A percentile compares a stretch with the other conserved stretches of the same genome.
Evolutionary conservation across 164 flowering plant genomes (phyloP).

Genomic region (Vitis rupestris): DNA sequence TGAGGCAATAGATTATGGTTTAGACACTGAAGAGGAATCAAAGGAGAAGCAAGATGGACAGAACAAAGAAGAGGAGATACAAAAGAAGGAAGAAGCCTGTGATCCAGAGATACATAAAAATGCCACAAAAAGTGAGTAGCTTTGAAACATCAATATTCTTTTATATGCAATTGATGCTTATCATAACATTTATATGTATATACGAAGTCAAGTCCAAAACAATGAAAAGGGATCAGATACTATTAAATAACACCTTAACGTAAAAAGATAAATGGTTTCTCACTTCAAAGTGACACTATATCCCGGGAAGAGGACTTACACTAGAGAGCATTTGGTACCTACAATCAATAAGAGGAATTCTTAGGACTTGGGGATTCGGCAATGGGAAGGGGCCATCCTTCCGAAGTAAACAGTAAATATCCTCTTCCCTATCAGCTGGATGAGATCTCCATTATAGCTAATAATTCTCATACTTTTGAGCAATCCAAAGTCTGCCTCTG

Average conservation of each 20-base stretch:
- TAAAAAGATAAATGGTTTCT: neutral
- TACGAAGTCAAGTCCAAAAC: no score
- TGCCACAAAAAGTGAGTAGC: slow-evolving; percentile 7
- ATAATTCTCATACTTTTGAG: neutral
- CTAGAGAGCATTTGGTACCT: neutral
- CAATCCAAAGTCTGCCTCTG: neutral
- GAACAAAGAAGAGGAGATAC: neutral
- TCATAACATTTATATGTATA: no score
- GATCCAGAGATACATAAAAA: neutral
- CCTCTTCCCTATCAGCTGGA: neutral
- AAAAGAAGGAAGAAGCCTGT: slow-evolving; percentile 2
- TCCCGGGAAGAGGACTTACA: neutral
- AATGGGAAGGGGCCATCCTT: neutral
- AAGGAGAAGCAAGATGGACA: slow-evolving; percentile 1
- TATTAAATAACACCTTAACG: no score
- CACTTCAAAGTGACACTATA: neutral
- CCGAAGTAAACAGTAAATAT: neutral
- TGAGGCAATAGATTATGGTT: neutral
- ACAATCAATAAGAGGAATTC: neutral
- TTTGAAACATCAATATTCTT: neutral
- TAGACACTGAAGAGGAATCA: neutral
- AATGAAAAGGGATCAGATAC: no score
- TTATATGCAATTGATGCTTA: neutral
- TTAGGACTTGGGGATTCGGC: neutral
- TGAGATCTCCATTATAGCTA: neutral